Base-by-base conservation (phyloP, 1,139 yeast species). In the Candida sanyaensis region DNA sequence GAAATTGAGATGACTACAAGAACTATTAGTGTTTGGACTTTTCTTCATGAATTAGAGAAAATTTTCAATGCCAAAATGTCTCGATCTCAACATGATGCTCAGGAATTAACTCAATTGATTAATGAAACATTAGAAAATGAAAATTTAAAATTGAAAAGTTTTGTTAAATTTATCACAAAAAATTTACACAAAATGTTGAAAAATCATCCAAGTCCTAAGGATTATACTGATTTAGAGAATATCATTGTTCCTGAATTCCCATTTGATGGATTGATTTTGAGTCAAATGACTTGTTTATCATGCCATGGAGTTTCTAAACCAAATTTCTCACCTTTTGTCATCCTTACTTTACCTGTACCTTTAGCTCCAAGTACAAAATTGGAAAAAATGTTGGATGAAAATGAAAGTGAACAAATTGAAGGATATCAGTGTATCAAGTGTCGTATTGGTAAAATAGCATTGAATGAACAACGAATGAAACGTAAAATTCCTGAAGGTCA, bases 71-170 rank as follows among this genome's bases (percentile, higher is more conserved):
- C 92, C 6, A 83, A 81, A 55, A 85, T 93, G 30, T 85, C 96
- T 2, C 71, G 91, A 31, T 81, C 82, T 39, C 99, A 93, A 66
- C 96, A 92, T 58, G 98, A 92, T 68, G 97, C 98, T 0, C 98
- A 93, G 57, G 99, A 93, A 60, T 75, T 93, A 52, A 79, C 93
- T 30, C 96, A 89, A 60, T 66, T 89, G 47, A 76, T 92, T 33
- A 71, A 91, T 41, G 96, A 92, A 59, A 86, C 95, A 0, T 71
- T 92, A 48, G 86, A 87, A 48, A 79, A 76, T 50, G 97, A 92
- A 61, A 77, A 81, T 55, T 62, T 71, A 10, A 68, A 70, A 39
- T 58, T 83, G 37, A 66, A 48, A 43, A 55, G 57, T 42, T 55
- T 55, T 37, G 50, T 47, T 21, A 47, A 46, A 33, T 55, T 50